Conservation (phyloP, 2,329 filamentous ascomycete genomes). For the Alternaria sp. region DNA sequence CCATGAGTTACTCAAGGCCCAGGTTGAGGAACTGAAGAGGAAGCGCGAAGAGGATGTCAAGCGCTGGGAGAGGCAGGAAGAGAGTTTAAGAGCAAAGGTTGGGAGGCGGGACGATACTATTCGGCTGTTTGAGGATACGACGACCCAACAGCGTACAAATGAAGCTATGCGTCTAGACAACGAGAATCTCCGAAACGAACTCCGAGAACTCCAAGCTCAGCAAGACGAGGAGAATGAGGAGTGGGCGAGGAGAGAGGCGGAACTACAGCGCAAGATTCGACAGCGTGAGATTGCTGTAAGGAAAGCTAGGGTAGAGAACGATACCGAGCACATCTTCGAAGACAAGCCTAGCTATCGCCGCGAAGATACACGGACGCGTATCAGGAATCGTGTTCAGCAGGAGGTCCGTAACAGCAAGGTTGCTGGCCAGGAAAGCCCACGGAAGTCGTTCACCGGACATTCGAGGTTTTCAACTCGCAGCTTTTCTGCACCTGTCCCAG, state of each 20-base stretch:
- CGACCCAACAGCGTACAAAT: conserved; percentile 48
- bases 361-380: conserved; percentile 45
- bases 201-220: conserved; percentile 47
- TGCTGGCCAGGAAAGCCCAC: conserved; percentile 31
- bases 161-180: conserved; percentile 53
- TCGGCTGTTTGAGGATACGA: conserved; percentile 47
- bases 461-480: conserved; percentile 36
- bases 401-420: conserved; percentile 46
- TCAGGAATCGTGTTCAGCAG: conserved; percentile 43
- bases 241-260: conserved; percentile 44
- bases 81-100: conserved; percentile 43
- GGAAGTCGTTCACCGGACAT: conserved; percentile 36
- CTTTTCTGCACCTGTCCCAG: conserved; percentile 42
- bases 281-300: conserved; percentile 39
- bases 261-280: conserved; percentile 45
- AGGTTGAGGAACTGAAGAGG: conserved; percentile 76
- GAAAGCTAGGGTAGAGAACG: conserved; percentile 36
- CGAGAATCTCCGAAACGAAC: conserved; percentile 50
- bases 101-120: conserved; percentile 52
- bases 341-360: conserved; percentile 41
- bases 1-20: conserved; percentile 73
- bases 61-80: conserved; percentile 44
- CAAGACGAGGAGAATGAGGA: conserved; percentile 45
- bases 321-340: conserved; percentile 28
- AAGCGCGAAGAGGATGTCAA: conserved; percentile 66